phyloP scores from a whole-genome alignment of 2,329 filamentous ascomycete species.

The Botrytis pseudocinerea region DNA sequence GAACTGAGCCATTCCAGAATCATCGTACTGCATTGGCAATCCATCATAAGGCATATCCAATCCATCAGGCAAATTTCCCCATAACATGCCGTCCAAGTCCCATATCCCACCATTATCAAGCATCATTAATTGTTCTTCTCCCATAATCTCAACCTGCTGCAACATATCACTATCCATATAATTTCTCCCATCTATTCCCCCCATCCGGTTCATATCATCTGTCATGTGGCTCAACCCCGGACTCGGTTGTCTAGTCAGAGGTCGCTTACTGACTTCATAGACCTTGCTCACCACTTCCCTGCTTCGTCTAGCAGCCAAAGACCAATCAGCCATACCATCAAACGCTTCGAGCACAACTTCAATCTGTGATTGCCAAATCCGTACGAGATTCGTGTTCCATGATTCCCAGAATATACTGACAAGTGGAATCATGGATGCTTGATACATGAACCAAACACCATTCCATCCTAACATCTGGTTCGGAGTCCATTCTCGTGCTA shows the following conservation, averaged over 20 bases:
- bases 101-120: slow-evolving; percentile 56
- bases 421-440: slow-evolving; percentile 76
- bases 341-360: slow-evolving; percentile 61
- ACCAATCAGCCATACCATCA: slow-evolving; percentile 65
- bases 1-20: slow-evolving; percentile 5
- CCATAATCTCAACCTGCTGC: slow-evolving; percentile 48
- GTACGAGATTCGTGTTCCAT: slow-evolving; percentile 38
- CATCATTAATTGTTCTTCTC: slow-evolving; percentile 44
- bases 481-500: slow-evolving; percentile 66
- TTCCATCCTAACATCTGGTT: slow-evolving; percentile 81
- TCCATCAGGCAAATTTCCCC: slow-evolving; percentile 48
- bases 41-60: slow-evolving; percentile 40
- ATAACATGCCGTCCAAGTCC: slow-evolving; percentile 59
- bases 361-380: slow-evolving; percentile 55
- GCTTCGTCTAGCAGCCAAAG: slow-evolving; percentile 61
- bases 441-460: slow-evolving; percentile 79
- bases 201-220: slow-evolving; percentile 21
- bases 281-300: slow-evolving; percentile 64
- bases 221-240: slow-evolving; percentile 41
- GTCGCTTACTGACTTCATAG: slow-evolving; percentile 54
- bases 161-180: slow-evolving; percentile 43
- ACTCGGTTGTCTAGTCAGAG: slow-evolving; percentile 38
- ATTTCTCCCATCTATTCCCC: slow-evolving; percentile 22
- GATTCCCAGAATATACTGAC: slow-evolving; percentile 71
- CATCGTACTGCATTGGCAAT: slow-evolving; percentile 27